These are phyloP conservation scores for Penicillium nucicola DNA, from an alignment of 495 filamentous ascomycete species.

Conservation along the genomic window DNA sequence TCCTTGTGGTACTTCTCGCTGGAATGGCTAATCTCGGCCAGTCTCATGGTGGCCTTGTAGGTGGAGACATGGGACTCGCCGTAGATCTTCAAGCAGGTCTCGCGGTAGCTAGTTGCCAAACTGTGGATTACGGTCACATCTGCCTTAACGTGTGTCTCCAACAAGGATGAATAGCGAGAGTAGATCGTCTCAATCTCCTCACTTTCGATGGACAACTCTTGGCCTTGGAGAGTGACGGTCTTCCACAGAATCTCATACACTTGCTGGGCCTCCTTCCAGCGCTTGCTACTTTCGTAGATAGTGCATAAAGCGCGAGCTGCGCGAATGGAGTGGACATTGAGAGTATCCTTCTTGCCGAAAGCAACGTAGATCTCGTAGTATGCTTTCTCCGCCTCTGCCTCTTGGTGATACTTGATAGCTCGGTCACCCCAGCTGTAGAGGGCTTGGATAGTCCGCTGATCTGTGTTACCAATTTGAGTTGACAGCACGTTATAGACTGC, in stretches of 20 bases:
- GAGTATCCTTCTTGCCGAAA: conserved; percentile 43
- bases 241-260: no score
- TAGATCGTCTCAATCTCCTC: no score
- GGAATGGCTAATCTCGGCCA: conserved; percentile 51
- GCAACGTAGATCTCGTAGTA: conserved; percentile 57
- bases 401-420: conserved; percentile 41
- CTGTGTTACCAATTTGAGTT: conserved; percentile 37
- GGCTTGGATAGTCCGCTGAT: conserved; percentile 55
- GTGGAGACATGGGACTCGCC: conserved; percentile 46
- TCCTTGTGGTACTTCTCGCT: conserved; percentile 50
- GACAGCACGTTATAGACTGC: conserved; percentile 35
- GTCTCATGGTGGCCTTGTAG: conserved; percentile 48
- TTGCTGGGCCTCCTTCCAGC: conserved; percentile 24
- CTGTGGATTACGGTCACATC: conserved; percentile 13
- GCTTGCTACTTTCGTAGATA: conserved; percentile 36
- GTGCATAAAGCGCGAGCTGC: conserved; percentile 37
- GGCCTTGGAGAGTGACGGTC: no score
- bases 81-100: conserved; percentile 50
- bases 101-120: conserved; percentile 45
- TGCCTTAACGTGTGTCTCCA: no score
- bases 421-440: conserved; percentile 54
- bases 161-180: no score
- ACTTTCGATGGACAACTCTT: no score
- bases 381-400: conserved; percentile 53
- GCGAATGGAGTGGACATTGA: conserved; percentile 40